Conservation (phyloP, 495 filamentous ascomycete species). For the Hypoxylon lenormandii region DNA sequence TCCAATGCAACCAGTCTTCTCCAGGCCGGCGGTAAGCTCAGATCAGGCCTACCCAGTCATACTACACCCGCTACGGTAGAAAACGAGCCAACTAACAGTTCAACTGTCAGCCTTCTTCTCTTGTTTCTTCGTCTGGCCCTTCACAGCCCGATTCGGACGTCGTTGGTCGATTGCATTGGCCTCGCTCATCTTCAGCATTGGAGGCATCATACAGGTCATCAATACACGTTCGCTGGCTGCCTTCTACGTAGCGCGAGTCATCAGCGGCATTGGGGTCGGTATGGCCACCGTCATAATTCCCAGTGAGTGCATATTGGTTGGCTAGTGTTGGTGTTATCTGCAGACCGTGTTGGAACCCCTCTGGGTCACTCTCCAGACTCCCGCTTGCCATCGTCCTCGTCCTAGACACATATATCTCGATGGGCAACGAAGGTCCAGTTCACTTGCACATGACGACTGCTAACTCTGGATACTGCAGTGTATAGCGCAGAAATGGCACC, state of each 20-base stretch:
- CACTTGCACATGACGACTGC: background rate
- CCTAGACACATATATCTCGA: background rate
- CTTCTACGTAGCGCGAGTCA: slow-evolving; percentile 62
- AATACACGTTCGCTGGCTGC: slow-evolving; percentile 59
- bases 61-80: background rate
- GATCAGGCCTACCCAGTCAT: too few relatives aligned
- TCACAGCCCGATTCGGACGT: slow-evolving; percentile 59
- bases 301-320: slow-evolving; percentile 38
- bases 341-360: too few relatives aligned
- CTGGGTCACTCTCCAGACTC: too few relatives aligned
- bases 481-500: slow-evolving; percentile 66
- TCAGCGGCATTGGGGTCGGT: slow-evolving; percentile 64
- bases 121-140: slow-evolving; percentile 62
- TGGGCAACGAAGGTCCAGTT: background rate
- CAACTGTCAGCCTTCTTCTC: slow-evolving; percentile 54
- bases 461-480: slow-evolving; percentile 34
- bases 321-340: too few relatives aligned
- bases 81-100: slow-evolving; percentile 16
- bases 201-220: slow-evolving; percentile 59
- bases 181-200: slow-evolving; percentile 59
- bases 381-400: too few relatives aligned
- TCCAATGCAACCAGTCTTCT: slow-evolving; percentile 72
- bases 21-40: slow-evolving; percentile 56
- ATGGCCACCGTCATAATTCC: slow-evolving; percentile 66
- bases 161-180: slow-evolving; percentile 58